Conservation (phyloP, 495 filamentous ascomycete genomes). For the Chaetomium tenue region DNA sequence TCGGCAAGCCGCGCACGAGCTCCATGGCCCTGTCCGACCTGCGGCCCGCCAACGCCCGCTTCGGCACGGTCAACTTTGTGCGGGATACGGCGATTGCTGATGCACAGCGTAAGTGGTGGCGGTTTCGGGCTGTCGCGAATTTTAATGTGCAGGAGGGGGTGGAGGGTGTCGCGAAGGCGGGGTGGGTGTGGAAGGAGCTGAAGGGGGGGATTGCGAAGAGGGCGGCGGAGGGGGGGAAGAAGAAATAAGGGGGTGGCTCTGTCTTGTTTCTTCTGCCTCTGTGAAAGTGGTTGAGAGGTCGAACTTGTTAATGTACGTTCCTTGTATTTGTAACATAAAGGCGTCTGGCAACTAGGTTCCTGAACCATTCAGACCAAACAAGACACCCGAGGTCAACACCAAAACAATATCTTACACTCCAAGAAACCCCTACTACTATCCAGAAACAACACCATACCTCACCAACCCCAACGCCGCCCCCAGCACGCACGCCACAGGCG, state of each 20-base stretch:
- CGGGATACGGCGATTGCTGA: slow-evolving; percentile 38
- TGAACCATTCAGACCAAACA: no score
- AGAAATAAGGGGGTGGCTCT: not conserved
- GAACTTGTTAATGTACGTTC: no score
- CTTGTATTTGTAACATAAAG: no score
- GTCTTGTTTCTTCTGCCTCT: not conserved
- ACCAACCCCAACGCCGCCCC: slow-evolving; percentile 58
- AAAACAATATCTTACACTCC: not conserved
- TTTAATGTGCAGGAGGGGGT: slow-evolving; percentile 35
- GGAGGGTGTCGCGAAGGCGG: slow-evolving; percentile 22
- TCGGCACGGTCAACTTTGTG: slow-evolving; percentile 55
- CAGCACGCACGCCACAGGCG: slow-evolving; percentile 55
- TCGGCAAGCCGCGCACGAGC: slow-evolving; percentile 54
- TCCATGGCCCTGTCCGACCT: slow-evolving; percentile 53
- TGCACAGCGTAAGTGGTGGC: slow-evolving; percentile 37
- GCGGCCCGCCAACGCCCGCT: slow-evolving; percentile 32
- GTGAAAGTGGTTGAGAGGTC: no score
- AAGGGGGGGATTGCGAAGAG: slow-evolving; percentile 24
- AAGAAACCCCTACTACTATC: slow-evolving; percentile 1
- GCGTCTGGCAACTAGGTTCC: no score
- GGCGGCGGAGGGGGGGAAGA: not conserved
- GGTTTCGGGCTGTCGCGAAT: slow-evolving; percentile 35
- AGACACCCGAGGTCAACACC: not conserved
- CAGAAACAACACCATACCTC: slow-evolving; percentile 57
- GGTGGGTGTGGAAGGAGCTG: slow-evolving; percentile 37